These are phyloP conservation scores for Tubosaeta sp. DNA, from an alignment of 768 basidiomycete genomes.

Conservation along the genomic window DNA sequence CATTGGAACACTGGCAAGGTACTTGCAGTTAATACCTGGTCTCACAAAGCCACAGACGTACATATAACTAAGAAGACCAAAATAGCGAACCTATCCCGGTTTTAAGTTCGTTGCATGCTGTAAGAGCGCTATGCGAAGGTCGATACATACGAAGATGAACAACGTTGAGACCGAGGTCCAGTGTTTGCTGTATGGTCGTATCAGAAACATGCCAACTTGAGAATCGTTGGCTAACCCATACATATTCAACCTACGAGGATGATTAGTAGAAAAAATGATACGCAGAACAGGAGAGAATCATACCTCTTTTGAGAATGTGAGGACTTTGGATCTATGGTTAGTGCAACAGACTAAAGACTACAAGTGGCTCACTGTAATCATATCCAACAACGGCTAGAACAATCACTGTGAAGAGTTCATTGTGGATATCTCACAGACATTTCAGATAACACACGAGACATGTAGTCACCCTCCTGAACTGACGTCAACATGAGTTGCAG, in stretches of 20 bases:
- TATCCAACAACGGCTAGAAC: not conserved
- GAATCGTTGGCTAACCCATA: not conserved
- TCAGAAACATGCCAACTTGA: not conserved
- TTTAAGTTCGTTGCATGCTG: not conserved
- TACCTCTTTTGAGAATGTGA: conserved; percentile 4
- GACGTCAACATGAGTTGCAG: not conserved
- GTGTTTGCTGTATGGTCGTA: not conserved
- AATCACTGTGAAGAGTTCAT: not conserved
- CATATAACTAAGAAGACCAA: not conserved
- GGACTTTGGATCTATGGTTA: not conserved
- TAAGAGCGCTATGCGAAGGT: not conserved
- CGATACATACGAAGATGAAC: not conserved
- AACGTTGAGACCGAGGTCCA: not conserved
- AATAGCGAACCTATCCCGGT: conserved; percentile 4
- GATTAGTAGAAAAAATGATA: not conserved
- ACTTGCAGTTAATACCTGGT: not conserved
- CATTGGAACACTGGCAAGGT: not conserved
- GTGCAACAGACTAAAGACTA: not conserved
- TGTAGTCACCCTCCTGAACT: not conserved
- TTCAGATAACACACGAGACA: not conserved
- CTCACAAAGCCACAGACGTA: not conserved
- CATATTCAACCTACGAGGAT: not conserved
- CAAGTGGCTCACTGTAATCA: not conserved
- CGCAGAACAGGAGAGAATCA: not conserved
- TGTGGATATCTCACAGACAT: too few species aligned